These are phyloP conservation scores for Penicillium desertorum DNA, from an alignment of 495 filamentous ascomycete genomes.

Conservation along the genomic window DNA sequence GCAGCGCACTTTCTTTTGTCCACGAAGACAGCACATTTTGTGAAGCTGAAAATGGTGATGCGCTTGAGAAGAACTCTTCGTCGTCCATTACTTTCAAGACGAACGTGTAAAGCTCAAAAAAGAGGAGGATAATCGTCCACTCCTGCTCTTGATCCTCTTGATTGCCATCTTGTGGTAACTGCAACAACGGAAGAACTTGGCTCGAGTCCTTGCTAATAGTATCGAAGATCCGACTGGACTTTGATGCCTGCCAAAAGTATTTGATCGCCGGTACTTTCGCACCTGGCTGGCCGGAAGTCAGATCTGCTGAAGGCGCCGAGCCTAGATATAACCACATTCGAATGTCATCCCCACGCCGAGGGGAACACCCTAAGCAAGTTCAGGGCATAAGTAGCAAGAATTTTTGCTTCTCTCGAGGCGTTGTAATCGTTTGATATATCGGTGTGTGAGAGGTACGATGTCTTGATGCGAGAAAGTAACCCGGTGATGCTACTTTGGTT, in stretches of 20 bases:
- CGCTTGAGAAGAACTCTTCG: slow-evolving; percentile 58
- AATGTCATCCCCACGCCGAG: slow-evolving; percentile 79
- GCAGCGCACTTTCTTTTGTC: slow-evolving; percentile 67
- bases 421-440: slow-evolving; percentile 31
- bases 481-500: slow-evolving; percentile 63
- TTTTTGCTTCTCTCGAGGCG: slow-evolving; percentile 59
- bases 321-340: slow-evolving; percentile 92
- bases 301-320: slow-evolving; percentile 54
- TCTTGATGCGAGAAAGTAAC: slow-evolving; percentile 50
- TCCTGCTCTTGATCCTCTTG: slow-evolving; percentile 58
- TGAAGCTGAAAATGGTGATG: slow-evolving; percentile 37
- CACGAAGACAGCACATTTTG: slow-evolving; percentile 41
- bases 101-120: slow-evolving; percentile 92
- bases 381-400: slow-evolving; percentile 82
- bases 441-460: slow-evolving; percentile 29
- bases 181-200: slow-evolving; percentile 57
- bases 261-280: slow-evolving; percentile 68
- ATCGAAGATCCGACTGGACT: slow-evolving; percentile 63
- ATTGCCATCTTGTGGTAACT: slow-evolving; percentile 31
- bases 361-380: slow-evolving; percentile 87
- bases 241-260: slow-evolving; percentile 84
- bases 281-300: slow-evolving; percentile 35
- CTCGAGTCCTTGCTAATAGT: slow-evolving; percentile 59
- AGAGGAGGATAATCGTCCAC: slow-evolving; percentile 87
- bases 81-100: slow-evolving; percentile 90